phyloP scores from a whole-genome alignment of 768 basidiomycete genomes.

The Chalciporus sphaerocephalus region DNA sequence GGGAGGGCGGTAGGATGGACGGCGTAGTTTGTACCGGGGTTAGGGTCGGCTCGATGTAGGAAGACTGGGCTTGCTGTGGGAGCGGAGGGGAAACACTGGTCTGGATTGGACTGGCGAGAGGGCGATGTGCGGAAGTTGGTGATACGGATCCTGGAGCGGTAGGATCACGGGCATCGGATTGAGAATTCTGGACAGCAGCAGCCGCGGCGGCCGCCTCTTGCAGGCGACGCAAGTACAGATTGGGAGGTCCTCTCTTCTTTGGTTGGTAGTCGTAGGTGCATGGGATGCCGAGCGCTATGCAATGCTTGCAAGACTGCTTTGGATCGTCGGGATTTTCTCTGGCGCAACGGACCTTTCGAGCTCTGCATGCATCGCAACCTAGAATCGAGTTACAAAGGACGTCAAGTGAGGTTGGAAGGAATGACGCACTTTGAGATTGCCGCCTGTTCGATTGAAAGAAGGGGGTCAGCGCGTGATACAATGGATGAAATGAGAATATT shows the following conservation, averaged over 20 bases:
- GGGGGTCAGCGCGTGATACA: conserved; percentile 33
- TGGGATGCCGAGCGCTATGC: conserved; percentile 71
- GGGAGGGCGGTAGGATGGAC: conserved; percentile 51
- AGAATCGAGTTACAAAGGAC: conserved; percentile 5
- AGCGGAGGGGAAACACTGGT: conserved; percentile 44
- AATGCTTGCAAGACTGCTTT: conserved; percentile 83
- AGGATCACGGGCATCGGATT: conserved; percentile 31
- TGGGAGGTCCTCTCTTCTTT: conserved; percentile 90
- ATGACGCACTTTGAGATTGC: conserved; percentile 74
- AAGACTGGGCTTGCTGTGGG: conserved; percentile 14
- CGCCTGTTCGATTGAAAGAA: conserved; percentile 48
- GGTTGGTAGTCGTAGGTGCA: conserved; percentile 93
- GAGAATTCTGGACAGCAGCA: conserved; percentile 38
- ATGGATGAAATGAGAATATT: conserved; percentile 25
- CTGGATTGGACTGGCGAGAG: conserved; percentile 46
- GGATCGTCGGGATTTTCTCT: conserved; percentile 74
- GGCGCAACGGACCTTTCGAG: conserved; percentile 82
- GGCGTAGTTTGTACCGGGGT: conserved; percentile 40
- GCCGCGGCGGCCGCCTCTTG: conserved; percentile 69
- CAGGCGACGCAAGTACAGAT: conserved; percentile 79
- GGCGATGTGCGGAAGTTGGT: conserved; percentile 38
- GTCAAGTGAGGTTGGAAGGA: conserved; percentile 21
- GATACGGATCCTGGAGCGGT: conserved; percentile 40
- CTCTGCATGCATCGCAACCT: conserved; percentile 86
- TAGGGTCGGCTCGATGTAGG: conserved; percentile 53